These are phyloP conservation scores for Leptographium procerum DNA, from an alignment of 2,329 filamentous ascomycete genomes.

Conservation along the genomic window DNA sequence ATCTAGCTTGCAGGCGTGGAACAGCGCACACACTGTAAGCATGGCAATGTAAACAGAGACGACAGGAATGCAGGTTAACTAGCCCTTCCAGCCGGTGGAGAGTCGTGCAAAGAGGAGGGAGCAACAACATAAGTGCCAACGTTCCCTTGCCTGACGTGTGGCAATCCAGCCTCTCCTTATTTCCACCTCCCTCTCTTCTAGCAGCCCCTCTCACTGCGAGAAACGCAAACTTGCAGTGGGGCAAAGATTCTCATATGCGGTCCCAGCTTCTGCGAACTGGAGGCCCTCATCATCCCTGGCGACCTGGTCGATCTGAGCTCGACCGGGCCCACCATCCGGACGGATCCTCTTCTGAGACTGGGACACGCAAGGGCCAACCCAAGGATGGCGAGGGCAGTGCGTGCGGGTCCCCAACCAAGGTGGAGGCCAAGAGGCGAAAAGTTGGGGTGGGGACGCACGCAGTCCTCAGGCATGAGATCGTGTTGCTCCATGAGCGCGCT, in stretches of 20 bases:
- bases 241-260: neutral
- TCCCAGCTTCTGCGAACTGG: neutral
- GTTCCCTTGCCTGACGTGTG: neutral
- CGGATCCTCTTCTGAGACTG: neutral
- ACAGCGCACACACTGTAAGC: neutral
- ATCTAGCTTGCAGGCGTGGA: neutral
- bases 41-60: neutral
- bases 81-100: neutral
- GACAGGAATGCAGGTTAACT: neutral
- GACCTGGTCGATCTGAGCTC: constrained; percentile 9
- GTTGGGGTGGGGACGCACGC: neutral
- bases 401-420: neutral
- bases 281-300: neutral
- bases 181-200: neutral
- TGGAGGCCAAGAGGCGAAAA: neutral
- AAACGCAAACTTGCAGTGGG: neutral
- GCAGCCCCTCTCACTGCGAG: neutral
- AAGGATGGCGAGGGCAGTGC: neutral
- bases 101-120: neutral
- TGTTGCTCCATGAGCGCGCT: neutral
- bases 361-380: neutral
- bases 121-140: neutral
- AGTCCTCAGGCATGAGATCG: neutral
- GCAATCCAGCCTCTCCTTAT: neutral
- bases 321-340: constrained; percentile 7